Base-by-base conservation (phyloP, 495 filamentous ascomycete species). In the Penicillium silybi region DNA sequence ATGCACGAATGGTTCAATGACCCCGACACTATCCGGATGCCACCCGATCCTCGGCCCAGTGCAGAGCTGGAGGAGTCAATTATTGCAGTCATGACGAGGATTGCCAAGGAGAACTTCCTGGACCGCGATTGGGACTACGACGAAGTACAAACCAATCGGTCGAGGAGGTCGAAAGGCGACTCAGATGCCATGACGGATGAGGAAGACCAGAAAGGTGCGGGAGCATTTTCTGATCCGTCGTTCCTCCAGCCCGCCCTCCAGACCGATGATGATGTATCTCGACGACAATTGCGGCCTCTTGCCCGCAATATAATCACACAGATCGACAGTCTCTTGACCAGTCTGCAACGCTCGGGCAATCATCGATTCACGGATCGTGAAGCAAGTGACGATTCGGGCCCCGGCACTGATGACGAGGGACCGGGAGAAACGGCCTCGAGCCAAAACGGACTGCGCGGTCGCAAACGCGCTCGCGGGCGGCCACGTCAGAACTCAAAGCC, bases 21-120 rank as follows among this genome's bases (percentile, higher is more conserved):
- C 43, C 73, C 19, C 27, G 79, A 69, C 42, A 83, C 75, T 1
- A 58, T 77, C 5, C 73, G 71, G 46, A 68, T 64, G 58, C 64
- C 58, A 35, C 62, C 70, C 17, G 68, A 67, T 50, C 53, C 62
- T 18, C 70, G 72, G 50, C 75, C 81, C 9, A 85, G 87, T 59
- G 64, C 70, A 5, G 71, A 77, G 9, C 55, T 95, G 43, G 81
- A 88, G 60, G 87, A 92, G 32, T 74, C 80, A 18, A 55, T 96
- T 10, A 75, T 81, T 3, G 88, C 83, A 0, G 49, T 70, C 6
- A 77, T 90, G 41, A 56, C 86, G 51, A 80, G 76, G 49, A 61
- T 68, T n/a, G 87, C 85, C 4, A 90, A 83, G 66, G 79, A 86
- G 52, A 77, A 61, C 42, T 89, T 87, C 47, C 44, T 58, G 22